phyloP scores from a whole-genome alignment of 2,329 filamentous ascomycete species.

The Pseudogymnoascus sp. region DNA sequence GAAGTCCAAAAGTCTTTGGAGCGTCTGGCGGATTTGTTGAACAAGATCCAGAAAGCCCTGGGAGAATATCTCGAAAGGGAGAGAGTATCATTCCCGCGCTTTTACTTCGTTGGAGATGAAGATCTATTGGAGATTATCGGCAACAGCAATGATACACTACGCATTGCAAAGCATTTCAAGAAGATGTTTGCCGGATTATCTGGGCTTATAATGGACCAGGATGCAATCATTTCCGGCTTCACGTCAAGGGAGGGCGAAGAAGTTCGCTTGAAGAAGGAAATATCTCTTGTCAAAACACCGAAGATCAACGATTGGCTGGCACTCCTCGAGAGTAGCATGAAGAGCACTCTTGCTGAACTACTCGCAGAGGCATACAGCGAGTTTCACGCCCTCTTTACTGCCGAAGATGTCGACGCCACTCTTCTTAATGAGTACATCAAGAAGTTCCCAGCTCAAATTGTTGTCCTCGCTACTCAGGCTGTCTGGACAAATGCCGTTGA shows the following conservation, averaged over 20 bases:
- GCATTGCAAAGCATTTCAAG: constrained; percentile 97
- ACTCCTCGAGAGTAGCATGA: constrained; percentile 87
- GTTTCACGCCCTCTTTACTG: constrained; percentile 71
- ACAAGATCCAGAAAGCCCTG: constrained; percentile 98
- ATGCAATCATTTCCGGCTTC: constrained; percentile 82
- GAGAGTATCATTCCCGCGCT: constrained; percentile 92
- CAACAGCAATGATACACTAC: constrained; percentile 94
- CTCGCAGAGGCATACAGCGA: constrained; percentile 78
- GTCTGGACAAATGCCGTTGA: constrained; percentile 90
- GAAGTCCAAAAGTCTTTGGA: constrained; percentile 95
- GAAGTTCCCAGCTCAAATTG: constrained; percentile 85
- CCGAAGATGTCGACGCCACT: constrained; percentile 59
- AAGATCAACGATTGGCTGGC: constrained; percentile 99
- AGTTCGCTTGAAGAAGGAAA: constrained; percentile 79
- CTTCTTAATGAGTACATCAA: constrained; percentile 75
- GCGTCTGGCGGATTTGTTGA: constrained; percentile 88
- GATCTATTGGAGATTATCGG: constrained; percentile 98
- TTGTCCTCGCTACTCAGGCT: constrained; percentile 87
- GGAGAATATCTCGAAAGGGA: constrained; percentile 98
- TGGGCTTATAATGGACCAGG: constrained; percentile 84
- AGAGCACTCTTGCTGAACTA: constrained; percentile 82
- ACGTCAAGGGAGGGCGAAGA: constrained; percentile 92
- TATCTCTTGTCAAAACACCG: constrained; percentile 87
- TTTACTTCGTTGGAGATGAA: constrained; percentile 99
- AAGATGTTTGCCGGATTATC: constrained; percentile 99